A percentile compares a stretch with the other conserved stretches of the same genome.
Evolutionary conservation across 768 basidiomycete genomes (phyloP).

Genomic region (Collybia sp.): DNA sequence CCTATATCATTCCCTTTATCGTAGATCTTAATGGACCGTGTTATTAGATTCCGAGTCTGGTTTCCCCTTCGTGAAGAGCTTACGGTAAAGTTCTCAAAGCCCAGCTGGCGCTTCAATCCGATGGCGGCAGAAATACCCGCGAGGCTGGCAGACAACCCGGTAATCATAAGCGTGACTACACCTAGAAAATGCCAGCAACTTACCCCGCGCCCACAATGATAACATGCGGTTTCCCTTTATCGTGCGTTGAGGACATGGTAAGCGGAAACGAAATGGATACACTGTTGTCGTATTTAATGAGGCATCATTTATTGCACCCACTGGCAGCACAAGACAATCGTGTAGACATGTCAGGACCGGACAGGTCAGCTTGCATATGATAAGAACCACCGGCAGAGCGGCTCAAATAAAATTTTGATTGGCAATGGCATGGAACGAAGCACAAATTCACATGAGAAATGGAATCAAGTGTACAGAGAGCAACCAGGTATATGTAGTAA

Average conservation of each 20-base stretch:
- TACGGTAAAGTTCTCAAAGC: constrained; percentile 45
- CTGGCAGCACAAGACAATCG: no score
- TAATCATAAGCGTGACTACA: neutral
- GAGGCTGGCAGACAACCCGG: constrained; percentile 21
- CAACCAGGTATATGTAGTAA: neutral
- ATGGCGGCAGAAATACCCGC: constrained; percentile 47
- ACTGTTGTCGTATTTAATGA: no score
- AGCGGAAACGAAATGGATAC: no score
- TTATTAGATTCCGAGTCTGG: neutral
- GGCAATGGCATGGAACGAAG: neutral
- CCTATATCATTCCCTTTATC: constrained; percentile 43
- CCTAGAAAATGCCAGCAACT: neutral
- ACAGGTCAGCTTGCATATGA: no score
- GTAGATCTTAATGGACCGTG: constrained; percentile 34
- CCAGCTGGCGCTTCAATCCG: constrained; percentile 35
- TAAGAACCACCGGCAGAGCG: no score
- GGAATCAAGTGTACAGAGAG: constrained; percentile 4
- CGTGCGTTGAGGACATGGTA: no score
- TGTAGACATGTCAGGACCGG: no score
- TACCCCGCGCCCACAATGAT: neutral
- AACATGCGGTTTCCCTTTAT: neutral
- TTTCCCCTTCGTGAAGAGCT: constrained; percentile 7
- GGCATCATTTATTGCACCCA: no score
- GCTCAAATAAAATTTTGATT: neutral
- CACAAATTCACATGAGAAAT: constrained; percentile 1